phyloP scores from a whole-genome alignment of 2,329 filamentous ascomycete species.

The Xylaria digitata region DNA sequence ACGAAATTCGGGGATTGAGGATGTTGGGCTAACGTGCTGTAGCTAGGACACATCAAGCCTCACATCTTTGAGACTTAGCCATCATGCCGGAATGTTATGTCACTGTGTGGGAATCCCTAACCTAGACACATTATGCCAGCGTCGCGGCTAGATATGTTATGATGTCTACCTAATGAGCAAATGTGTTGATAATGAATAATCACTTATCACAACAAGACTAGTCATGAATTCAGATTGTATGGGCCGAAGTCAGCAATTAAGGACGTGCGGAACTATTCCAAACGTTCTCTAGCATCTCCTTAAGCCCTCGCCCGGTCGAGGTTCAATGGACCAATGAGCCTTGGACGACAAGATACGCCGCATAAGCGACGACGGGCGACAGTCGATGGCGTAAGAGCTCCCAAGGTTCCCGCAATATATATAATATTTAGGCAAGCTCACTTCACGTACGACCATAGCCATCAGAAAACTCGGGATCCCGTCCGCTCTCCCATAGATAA shows the following conservation, averaged over 20 bases:
- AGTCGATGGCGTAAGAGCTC: too few relatives aligned
- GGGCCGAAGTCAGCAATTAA: not conserved
- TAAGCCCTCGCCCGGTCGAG: not conserved
- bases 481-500: too few relatives aligned
- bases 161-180: not conserved
- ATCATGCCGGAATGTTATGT: too few relatives aligned
- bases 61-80: conserved; percentile 23
- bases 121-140: not conserved
- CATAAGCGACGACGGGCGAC: too few relatives aligned
- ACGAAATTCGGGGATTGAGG: not conserved
- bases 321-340: too few relatives aligned
- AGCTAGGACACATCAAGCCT: conserved; percentile 24
- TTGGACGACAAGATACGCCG: too few relatives aligned
- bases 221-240: conserved; percentile 25
- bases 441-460: too few relatives aligned
- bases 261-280: not conserved
- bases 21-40: conserved; percentile 10
- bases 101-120: not conserved
- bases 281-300: not conserved
- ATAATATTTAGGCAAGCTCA: too few relatives aligned
- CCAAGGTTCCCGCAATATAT: too few relatives aligned
- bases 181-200: not conserved
- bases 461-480: too few relatives aligned
- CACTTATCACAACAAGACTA: not conserved
- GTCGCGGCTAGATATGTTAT: not conserved